These are phyloP conservation scores for Takakia lepidozioides DNA, from an alignment of 225 moss, liverwort and hornwort species.

Conservation along the genomic window DNA sequence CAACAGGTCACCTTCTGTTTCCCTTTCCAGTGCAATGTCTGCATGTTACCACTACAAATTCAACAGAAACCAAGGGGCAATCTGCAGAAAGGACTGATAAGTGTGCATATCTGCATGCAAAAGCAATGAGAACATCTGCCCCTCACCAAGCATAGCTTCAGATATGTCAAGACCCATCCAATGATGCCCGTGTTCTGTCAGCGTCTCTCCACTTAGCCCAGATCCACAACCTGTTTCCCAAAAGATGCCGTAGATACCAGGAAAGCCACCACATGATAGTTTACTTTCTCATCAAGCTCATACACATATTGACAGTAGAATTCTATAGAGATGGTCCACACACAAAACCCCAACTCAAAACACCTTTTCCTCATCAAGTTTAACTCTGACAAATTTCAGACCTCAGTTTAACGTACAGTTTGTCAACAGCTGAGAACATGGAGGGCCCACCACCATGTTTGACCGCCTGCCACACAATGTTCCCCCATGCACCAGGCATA, in stretches of 20 bases:
- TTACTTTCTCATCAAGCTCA: too few relatives aligned
- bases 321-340: too few relatives aligned
- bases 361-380: too few relatives aligned
- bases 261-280: too few relatives aligned
- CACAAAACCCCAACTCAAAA: too few relatives aligned
- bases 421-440: neutral
- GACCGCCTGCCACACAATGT: too few relatives aligned
- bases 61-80: neutral
- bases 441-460: too few relatives aligned
- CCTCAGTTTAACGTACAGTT: neutral
- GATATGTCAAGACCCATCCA: slow-evolving; percentile 97
- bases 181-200: slow-evolving; percentile 70
- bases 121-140: too few relatives aligned
- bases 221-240: slow-evolving; percentile 68
- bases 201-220: slow-evolving; percentile 81
- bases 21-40: slow-evolving; percentile 88
- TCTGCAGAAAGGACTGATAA: neutral
- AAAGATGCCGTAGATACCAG: neutral
- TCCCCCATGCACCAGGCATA: too few relatives aligned
- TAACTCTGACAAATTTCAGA: too few relatives aligned
- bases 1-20: slow-evolving; percentile 73
- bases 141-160: slow-evolving; percentile 71
- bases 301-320: too few relatives aligned
- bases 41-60: slow-evolving; percentile 6
- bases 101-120: neutral